Evolutionary conservation across 2,329 filamentous ascomycete genomes (phyloP).

Genomic region (Neofusicoccum parvum): DNA sequence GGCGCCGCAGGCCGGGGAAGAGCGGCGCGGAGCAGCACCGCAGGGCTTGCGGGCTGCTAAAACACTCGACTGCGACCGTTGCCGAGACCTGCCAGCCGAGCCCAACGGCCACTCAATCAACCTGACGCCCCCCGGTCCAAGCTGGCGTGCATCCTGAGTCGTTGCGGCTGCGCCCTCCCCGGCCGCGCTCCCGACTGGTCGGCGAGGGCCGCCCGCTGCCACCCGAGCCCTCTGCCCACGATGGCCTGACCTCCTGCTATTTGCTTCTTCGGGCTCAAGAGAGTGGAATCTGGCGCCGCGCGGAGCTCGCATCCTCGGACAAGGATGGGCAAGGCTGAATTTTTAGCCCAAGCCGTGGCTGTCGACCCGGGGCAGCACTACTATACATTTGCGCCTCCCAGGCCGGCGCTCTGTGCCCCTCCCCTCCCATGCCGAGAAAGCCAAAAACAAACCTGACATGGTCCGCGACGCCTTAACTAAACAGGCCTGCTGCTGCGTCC

Average conservation of each 20-base stretch:
- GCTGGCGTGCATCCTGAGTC: background rate
- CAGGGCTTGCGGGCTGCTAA: background rate
- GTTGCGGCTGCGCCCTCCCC: constrained; percentile 5
- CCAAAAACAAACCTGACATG: constrained; percentile 11
- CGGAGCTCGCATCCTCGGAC: background rate
- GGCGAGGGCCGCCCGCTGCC: constrained; percentile 15
- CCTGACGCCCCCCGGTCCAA: background rate
- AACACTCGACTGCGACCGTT: background rate
- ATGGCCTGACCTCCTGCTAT: constrained; percentile 19
- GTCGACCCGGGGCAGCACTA: background rate
- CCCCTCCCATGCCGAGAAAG: constrained; percentile 7
- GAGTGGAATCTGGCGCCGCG: background rate
- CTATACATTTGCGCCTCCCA: constrained; percentile 7
- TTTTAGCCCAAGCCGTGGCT: background rate
- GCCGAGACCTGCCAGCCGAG: background rate
- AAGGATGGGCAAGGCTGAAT: constrained; percentile 6
- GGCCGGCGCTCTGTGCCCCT: background rate
- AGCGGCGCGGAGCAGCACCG: background rate
- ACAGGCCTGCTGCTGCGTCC: background rate
- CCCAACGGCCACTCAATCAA: constrained; percentile 10
- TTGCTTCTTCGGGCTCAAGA: background rate
- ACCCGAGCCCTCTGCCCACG: constrained; percentile 12
- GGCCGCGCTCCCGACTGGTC: constrained; percentile 6
- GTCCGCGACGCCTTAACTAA: constrained; percentile 8
- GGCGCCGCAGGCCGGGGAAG: background rate